These are phyloP conservation scores for Ogataea degrootiae DNA, from an alignment of 805 yeast genomes.

Conservation along the genomic window DNA sequence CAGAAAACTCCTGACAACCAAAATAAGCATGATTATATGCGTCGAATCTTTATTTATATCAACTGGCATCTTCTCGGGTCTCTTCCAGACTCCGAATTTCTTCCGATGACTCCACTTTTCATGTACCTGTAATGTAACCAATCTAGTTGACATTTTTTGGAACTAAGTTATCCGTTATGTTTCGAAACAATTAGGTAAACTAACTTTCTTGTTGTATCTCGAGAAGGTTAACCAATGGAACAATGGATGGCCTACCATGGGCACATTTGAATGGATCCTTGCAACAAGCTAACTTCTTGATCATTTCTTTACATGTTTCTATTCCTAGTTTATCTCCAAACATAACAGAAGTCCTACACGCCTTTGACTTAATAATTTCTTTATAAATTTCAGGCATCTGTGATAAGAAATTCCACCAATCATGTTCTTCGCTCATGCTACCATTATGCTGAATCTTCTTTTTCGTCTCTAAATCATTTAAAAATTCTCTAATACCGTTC, in stretches of 20 bases:
- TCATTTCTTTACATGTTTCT: slow-evolving; percentile 40
- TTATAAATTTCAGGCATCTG: slow-evolving; percentile 47
- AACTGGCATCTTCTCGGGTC: too few species aligned
- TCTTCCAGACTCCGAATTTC: too few species aligned
- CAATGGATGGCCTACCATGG: slow-evolving; percentile 75
- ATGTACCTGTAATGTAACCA: too few species aligned
- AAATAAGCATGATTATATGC: too few species aligned
- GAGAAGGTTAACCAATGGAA: slow-evolving; percentile 37
- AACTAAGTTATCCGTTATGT: too few species aligned
- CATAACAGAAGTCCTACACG: slow-evolving; percentile 67
- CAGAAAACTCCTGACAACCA: too few species aligned
- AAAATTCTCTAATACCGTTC: slow-evolving; percentile 38
- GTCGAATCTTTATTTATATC: too few species aligned
- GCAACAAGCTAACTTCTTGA: slow-evolving; percentile 43
- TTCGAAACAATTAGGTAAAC: too few species aligned
- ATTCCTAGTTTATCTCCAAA: slow-evolving; percentile 54
- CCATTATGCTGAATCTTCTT: slow-evolving; percentile 19
- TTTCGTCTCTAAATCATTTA: slow-evolving; percentile 36
- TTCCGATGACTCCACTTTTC: too few species aligned
- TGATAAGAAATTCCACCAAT: slow-evolving; percentile 36
- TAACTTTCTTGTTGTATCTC: neutral
- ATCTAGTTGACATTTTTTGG: too few species aligned
- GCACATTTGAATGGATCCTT: slow-evolving; percentile 73
- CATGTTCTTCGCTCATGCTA: neutral
- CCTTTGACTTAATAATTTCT: slow-evolving; percentile 51